Percentiles rank a stretch among this genome's conserved stretches.
Conservation (phyloP, 257 asterid species). For the Craterostigma plantagineum region DNA sequence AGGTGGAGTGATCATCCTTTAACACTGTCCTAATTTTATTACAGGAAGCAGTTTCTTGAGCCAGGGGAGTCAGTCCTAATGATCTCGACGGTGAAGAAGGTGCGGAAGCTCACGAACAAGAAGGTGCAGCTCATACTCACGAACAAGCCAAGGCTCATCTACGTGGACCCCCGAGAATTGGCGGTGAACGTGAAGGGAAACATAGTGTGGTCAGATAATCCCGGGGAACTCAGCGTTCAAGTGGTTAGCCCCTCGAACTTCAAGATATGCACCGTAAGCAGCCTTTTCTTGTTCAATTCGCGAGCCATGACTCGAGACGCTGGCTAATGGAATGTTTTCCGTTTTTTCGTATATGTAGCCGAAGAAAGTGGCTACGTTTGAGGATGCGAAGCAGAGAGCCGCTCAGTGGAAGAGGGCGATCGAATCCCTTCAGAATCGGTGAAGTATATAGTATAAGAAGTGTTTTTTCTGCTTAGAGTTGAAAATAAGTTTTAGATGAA, state of each 20-base stretch:
- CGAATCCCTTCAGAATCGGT: constrained; percentile 79
- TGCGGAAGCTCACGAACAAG: constrained; percentile 81
- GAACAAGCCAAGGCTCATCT: constrained; percentile 77
- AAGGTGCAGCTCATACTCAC: constrained; percentile 95
- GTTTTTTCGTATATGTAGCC: too few species aligned
- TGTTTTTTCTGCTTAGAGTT: background rate
- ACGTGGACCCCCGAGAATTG: constrained; percentile 76
- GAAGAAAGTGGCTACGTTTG: constrained; percentile 71
- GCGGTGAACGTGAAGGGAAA: constrained; percentile 67
- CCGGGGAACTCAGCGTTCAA: constrained; percentile 75
- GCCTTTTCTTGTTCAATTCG: background rate
- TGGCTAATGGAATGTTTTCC: too few species aligned
- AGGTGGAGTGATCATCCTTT: too few species aligned
- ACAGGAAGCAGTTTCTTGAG: constrained; percentile 94
- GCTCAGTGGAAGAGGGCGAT: constrained; percentile 88
- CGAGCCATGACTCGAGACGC: background rate
- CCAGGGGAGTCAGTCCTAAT: constrained; percentile 92
- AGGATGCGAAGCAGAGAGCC: constrained; percentile 86
- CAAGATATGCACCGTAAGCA: constrained; percentile 86
- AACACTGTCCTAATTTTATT: too few species aligned
- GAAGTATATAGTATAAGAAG: too few species aligned
- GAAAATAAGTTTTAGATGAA: too few species aligned
- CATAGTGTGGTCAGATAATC: constrained; percentile 81
- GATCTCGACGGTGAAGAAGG: constrained; percentile 90
- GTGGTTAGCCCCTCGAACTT: constrained; percentile 68